Conservation (phyloP, 2,329 filamentous ascomycete species). For the Diplodia seriata region DNA sequence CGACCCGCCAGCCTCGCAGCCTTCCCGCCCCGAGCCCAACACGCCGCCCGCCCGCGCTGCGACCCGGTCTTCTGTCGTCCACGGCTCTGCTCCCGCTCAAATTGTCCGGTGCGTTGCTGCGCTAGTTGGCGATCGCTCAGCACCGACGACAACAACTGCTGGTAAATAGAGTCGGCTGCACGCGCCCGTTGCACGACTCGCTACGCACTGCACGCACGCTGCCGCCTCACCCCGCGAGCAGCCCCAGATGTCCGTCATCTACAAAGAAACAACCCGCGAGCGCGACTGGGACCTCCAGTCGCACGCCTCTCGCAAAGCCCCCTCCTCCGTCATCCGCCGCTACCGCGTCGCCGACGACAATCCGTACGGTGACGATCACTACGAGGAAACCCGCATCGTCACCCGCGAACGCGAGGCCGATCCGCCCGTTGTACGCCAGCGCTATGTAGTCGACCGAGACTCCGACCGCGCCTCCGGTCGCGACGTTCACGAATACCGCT, state of each 20-base stretch:
- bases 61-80: constrained; percentile 7
- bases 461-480: constrained; percentile 35
- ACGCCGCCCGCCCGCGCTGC: neutral
- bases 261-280: constrained; percentile 51
- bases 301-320: constrained; percentile 43
- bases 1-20: constrained; percentile 1
- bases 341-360: constrained; percentile 63
- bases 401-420: constrained; percentile 40
- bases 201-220: constrained; percentile 29
- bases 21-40: constrained; percentile 8
- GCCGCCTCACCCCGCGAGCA: constrained; percentile 17
- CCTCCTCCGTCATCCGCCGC: constrained; percentile 65
- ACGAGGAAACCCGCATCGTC: constrained; percentile 58
- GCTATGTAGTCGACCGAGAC: constrained; percentile 31
- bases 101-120: constrained; percentile 12
- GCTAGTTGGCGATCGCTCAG: constrained; percentile 5
- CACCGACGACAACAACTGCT: constrained; percentile 11
- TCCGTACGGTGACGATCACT: constrained; percentile 50
- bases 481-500: constrained; percentile 49
- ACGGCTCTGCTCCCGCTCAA: constrained; percentile 23
- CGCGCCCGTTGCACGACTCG: constrained; percentile 26
- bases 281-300: constrained; percentile 52
- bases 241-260: constrained; percentile 53
- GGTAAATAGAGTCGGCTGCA: constrained; percentile 16
- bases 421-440: constrained; percentile 7